These are phyloP conservation scores for Phycomyces nitens DNA, from an alignment of 192 early-diverging fungal genomes.

Conservation along the genomic window DNA sequence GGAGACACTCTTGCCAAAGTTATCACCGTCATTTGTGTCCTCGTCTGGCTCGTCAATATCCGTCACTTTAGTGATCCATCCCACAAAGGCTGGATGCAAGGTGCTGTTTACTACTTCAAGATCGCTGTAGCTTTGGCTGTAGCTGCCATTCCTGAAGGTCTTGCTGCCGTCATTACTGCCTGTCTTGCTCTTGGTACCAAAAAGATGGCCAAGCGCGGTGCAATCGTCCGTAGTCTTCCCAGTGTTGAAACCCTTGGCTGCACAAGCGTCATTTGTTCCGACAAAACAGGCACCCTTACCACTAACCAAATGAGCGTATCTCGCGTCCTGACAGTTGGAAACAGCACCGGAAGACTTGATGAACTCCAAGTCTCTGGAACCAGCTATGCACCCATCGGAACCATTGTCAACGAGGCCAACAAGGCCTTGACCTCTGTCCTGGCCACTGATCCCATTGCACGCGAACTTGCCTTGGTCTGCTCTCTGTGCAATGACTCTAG, in stretches of 20 bases:
- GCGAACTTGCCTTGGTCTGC: constrained; percentile 79
- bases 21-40: constrained; percentile 83
- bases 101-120: constrained; percentile 98
- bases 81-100: constrained; percentile 89
- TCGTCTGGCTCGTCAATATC: constrained; percentile 98
- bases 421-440: constrained; percentile 50
- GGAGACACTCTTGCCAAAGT: constrained; percentile 84
- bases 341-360: constrained; percentile 38
- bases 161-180: constrained; percentile 97
- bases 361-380: constrained; percentile 83
- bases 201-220: constrained; percentile 94
- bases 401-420: constrained; percentile 48
- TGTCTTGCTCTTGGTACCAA: constrained; percentile 96
- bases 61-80: constrained; percentile 91
- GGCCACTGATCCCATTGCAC: constrained; percentile 49
- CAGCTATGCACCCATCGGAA: constrained; percentile 83
- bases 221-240: constrained; percentile 91
- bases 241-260: constrained; percentile 96
- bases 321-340: constrained; percentile 55
- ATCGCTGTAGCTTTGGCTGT: constrained; percentile 98
- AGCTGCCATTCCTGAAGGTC: constrained; percentile 97
- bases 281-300: constrained; percentile 99
- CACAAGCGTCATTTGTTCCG: constrained; percentile 96
- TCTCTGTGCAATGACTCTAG: constrained; percentile 90
- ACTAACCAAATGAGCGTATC: constrained; percentile 96